These are phyloP conservation scores for Mallotus repandus DNA, from an alignment of 441 rosid genomes.

Conservation along the genomic window DNA sequence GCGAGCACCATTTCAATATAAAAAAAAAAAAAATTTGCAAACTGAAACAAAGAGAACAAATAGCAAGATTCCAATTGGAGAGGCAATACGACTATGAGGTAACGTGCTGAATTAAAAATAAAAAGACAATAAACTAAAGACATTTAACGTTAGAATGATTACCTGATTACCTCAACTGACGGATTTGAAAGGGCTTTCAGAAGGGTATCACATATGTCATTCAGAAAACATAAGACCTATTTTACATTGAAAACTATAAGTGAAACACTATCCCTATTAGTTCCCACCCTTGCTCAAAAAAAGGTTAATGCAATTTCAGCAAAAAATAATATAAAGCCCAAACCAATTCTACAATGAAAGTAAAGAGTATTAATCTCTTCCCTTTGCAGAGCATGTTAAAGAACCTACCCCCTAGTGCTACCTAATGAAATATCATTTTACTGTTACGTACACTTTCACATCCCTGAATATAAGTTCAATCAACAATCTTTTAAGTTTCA, in stretches of 20 bases:
- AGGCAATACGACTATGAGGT: not conserved
- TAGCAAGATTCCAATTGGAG: not conserved
- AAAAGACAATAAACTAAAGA: slow-evolving; percentile 1
- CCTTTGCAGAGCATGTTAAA: not conserved
- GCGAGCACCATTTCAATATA: not conserved
- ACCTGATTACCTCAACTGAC: slow-evolving; percentile 75
- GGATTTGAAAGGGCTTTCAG: slow-evolving; percentile 89
- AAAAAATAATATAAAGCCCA: not conserved
- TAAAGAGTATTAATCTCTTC: not conserved
- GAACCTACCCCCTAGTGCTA: not conserved
- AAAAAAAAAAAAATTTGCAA: not conserved
- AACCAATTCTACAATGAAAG: not conserved
- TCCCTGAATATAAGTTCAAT: slow-evolving; percentile 1
- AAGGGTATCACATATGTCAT: slow-evolving; percentile 89
- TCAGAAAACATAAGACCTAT: slow-evolving; percentile 81
- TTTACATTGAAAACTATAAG: slow-evolving; percentile 28
- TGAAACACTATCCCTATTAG: slow-evolving; percentile 1
- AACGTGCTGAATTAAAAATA: not conserved
- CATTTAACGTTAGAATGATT: no score
- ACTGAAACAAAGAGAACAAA: not conserved
- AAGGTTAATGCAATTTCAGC: not conserved
- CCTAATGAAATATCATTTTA: not conserved
- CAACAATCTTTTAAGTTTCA: no score
- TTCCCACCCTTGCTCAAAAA: not conserved
- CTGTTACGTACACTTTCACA: not conserved